These are phyloP conservation scores for Diaporthe caulivora DNA, from an alignment of 2,329 filamentous ascomycete genomes.

Conservation along the genomic window DNA sequence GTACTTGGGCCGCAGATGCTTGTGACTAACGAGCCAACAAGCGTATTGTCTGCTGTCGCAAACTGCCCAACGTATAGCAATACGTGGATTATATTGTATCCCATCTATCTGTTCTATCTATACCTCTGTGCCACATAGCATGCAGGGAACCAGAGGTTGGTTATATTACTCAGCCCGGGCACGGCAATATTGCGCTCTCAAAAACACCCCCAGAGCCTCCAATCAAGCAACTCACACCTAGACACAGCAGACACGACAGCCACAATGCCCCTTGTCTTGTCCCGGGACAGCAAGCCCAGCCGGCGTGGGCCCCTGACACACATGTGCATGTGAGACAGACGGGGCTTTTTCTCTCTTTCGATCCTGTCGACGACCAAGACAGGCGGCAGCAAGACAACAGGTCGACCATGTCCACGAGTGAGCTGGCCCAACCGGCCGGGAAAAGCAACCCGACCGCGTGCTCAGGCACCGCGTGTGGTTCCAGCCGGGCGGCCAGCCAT, in stretches of 20 bases:
- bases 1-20: background rate
- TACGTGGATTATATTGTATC: background rate
- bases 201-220: slow-evolving; percentile 10
- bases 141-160: background rate
- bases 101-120: background rate
- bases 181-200: background rate
- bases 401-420: slow-evolving; percentile 11
- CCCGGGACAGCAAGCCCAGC: background rate
- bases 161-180: too few species aligned
- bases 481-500: background rate
- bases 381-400: background rate
- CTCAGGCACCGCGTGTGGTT: slow-evolving; percentile 8
- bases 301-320: slow-evolving; percentile 2
- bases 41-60: background rate
- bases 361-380: background rate
- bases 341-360: background rate
- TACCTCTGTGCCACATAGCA: background rate
- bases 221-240: slow-evolving; percentile 14
- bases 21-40: background rate
- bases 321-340: slow-evolving; percentile 24
- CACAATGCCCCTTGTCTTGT: slow-evolving; percentile 12
- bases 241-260: background rate
- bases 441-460: slow-evolving; percentile 20
- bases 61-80: background rate
- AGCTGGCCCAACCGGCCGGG: slow-evolving; percentile 14